phyloP scores from a whole-genome alignment of 1,284 basidiomycete genomes.

The Boletus semigastroideus region DNA sequence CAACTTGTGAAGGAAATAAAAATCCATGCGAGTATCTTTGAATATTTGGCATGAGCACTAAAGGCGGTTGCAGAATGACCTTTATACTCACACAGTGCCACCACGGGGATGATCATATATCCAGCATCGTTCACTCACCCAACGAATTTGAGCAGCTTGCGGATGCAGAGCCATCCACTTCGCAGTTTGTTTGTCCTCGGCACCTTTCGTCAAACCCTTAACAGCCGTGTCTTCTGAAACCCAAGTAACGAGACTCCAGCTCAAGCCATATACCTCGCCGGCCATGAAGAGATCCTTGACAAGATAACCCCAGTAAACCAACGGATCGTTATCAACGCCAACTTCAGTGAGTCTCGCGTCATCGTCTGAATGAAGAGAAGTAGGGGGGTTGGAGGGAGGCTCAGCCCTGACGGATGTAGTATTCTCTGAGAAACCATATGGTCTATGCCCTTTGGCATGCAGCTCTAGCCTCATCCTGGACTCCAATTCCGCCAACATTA shows the following conservation, averaged over 20 bases:
- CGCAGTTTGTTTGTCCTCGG: constrained; percentile 95
- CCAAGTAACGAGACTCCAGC: constrained; percentile 89
- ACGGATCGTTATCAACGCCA: constrained; percentile 51
- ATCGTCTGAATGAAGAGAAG: not conserved
- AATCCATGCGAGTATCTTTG: constrained; percentile 90
- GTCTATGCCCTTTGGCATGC: constrained; percentile 40
- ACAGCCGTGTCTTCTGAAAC: constrained; percentile 74
- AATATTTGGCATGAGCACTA: constrained; percentile 15
- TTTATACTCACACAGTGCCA: constrained; percentile 75
- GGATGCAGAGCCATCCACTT: constrained; percentile 94
- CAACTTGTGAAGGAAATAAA: constrained; percentile 91
- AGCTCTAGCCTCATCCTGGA: constrained; percentile 78
- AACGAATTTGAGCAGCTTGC: constrained; percentile 75
- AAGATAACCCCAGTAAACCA: constrained; percentile 95
- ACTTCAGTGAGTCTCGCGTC: constrained; percentile 4
- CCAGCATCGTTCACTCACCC: constrained; percentile 94
- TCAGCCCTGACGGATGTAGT: constrained; percentile 6
- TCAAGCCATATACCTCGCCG: constrained; percentile 92
- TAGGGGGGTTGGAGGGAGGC: not conserved
- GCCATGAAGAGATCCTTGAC: constrained; percentile 96
- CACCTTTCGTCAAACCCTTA: constrained; percentile 71
- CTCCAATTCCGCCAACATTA: constrained; percentile 92
- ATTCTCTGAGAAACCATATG: constrained; percentile 22
- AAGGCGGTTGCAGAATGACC: constrained; percentile 1
- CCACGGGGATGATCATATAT: constrained; percentile 97